Evolutionary conservation across 345 rosid species (phyloP).

Genomic region (Rhodamnia argentea): DNA sequence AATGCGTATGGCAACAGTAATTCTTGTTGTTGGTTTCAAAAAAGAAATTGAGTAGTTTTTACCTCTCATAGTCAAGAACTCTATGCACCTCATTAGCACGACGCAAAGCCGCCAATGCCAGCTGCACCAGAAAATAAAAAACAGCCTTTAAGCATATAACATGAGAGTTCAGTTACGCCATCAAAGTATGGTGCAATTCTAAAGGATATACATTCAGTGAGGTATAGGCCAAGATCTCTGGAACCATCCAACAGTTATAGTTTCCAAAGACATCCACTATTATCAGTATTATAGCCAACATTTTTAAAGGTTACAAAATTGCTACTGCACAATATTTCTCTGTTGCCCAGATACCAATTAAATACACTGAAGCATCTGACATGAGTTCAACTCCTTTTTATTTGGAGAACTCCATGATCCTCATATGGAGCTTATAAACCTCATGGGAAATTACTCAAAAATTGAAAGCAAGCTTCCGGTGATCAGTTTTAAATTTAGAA

Average conservation of each 20-base stretch:
- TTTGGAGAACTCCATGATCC: too few species aligned
- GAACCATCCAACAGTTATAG: background rate
- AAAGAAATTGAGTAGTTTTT: background rate
- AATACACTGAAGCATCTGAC: background rate
- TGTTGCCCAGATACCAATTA: background rate
- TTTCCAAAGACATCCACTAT: background rate
- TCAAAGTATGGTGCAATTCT: background rate
- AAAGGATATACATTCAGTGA: background rate
- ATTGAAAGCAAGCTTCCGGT: background rate
- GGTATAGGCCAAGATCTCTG: background rate
- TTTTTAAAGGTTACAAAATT: background rate
- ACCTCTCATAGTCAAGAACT: conserved; percentile 77
- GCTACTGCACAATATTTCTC: background rate
- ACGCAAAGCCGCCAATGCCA: conserved; percentile 81
- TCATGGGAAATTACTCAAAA: background rate
- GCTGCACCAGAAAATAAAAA: conserved; percentile 24
- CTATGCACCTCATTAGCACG: conserved; percentile 46
- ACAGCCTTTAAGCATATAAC: background rate
- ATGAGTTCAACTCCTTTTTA: background rate
- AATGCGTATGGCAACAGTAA: background rate
- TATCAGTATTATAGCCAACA: background rate
- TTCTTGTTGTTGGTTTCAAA: background rate
- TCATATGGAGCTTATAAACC: background rate
- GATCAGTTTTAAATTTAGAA: background rate
- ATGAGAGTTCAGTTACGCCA: background rate